Percentiles rank a stretch among this genome's conserved stretches.
Evolutionary conservation across 2,329 filamentous ascomycete genomes (phyloP).

Genomic region (Colletotrichum siamense): DNA sequence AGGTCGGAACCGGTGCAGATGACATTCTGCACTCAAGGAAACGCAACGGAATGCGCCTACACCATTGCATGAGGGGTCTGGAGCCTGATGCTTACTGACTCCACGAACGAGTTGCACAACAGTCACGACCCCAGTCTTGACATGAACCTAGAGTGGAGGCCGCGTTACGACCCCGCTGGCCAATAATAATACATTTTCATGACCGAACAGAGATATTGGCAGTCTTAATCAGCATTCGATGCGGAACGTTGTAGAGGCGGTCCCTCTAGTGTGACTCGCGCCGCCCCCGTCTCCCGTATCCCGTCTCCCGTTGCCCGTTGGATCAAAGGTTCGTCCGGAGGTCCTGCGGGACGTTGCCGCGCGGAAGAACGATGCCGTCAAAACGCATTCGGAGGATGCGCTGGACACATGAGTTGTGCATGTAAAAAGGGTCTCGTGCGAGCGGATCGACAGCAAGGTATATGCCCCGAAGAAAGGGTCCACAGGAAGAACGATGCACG

Average conservation of each 20-base stretch:
- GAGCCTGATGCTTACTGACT: background rate
- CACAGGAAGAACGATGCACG: background rate
- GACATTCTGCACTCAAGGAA: constrained; percentile 72
- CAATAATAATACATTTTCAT: background rate
- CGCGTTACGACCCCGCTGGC: background rate
- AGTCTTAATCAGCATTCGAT: background rate
- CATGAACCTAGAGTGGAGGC: background rate
- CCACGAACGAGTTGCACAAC: background rate
- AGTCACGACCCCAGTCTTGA: background rate
- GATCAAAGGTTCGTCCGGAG: background rate
- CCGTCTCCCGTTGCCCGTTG: background rate
- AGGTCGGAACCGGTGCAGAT: constrained; percentile 70
- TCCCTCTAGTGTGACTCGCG: background rate
- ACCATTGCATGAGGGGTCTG: background rate
- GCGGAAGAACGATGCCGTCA: background rate
- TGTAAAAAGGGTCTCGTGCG: background rate
- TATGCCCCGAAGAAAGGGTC: background rate
- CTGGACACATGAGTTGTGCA: background rate
- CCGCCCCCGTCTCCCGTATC: background rate
- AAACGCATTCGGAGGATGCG: background rate
- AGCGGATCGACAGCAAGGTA: background rate
- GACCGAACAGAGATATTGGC: background rate
- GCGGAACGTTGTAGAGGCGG: background rate
- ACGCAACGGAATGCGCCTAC: constrained; percentile 32
- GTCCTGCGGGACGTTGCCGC: background rate